A percentile compares a stretch with the other conserved stretches of the same genome.
These are phyloP conservation scores for Gossypium raimondii DNA, from an alignment of 345 rosid genomes.

Conservation along the genomic window DNA sequence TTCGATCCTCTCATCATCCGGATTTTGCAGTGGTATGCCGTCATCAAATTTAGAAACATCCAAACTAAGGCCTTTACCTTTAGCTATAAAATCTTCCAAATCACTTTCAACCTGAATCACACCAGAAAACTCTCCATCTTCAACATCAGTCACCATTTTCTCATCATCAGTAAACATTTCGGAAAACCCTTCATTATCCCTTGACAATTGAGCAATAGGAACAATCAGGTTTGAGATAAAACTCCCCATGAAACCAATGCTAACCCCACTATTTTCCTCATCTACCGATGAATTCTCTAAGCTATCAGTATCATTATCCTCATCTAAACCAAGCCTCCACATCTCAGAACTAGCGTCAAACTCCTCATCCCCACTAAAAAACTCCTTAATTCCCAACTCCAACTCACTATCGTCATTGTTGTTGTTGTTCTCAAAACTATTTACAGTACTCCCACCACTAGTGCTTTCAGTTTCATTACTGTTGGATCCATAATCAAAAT, in stretches of 20 bases:
- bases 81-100: slow-evolving; percentile 15
- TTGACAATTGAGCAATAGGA: slow-evolving; percentile 63
- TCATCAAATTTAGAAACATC: slow-evolving; percentile 20
- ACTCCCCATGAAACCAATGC: slow-evolving; percentile 21
- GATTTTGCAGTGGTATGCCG: slow-evolving; percentile 4
- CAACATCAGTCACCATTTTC: slow-evolving; percentile 27
- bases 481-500: slow-evolving; percentile 32
- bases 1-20: slow-evolving; percentile 5
- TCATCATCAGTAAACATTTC: slow-evolving; percentile 29
- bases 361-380: slow-evolving; percentile 9
- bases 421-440: slow-evolving; percentile 20
- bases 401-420: slow-evolving; percentile 31
- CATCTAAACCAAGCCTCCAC: slow-evolving; percentile 15
- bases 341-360: slow-evolving; percentile 44
- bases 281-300: slow-evolving; percentile 16
- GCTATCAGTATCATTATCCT: slow-evolving; percentile 27
- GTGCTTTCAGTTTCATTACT: slow-evolving; percentile 19
- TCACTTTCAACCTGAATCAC: slow-evolving; percentile 26
- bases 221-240: slow-evolving; percentile 24
- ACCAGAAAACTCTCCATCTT: slow-evolving; percentile 24
- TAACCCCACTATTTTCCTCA: slow-evolving; percentile 16
- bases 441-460: slow-evolving; percentile 18
- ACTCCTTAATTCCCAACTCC: slow-evolving; percentile 14
- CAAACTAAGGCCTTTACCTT: slow-evolving; percentile 7
- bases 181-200: slow-evolving; percentile 53